phyloP scores from a whole-genome alignment of 495 filamentous ascomycete genomes.

The Penicillium arizonense region DNA sequence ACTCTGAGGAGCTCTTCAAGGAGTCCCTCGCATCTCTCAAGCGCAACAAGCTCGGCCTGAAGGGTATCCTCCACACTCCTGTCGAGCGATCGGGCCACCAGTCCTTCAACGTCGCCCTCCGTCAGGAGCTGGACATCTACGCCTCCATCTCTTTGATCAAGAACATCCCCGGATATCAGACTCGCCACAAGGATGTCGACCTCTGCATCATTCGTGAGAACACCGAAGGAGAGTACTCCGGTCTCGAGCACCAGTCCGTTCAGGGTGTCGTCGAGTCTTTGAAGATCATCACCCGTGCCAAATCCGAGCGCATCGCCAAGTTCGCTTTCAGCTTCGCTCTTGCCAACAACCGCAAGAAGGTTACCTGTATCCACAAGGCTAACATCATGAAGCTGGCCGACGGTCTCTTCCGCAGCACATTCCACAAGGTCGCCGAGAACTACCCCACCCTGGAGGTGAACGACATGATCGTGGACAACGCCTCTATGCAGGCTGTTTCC shows the following conservation, averaged over 20 bases:
- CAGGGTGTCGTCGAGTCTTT: conserved; percentile 96
- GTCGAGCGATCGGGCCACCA: conserved; percentile 96
- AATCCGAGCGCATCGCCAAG: conserved; percentile 97
- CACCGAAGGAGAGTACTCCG: conserved; percentile 98
- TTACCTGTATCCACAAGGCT: conserved; percentile 99
- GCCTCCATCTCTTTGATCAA: conserved; percentile 97
- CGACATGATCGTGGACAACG: conserved; percentile 99
- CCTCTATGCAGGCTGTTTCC: conserved; percentile 97
- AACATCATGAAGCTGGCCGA: conserved; percentile 99
- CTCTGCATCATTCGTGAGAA: conserved; percentile 99
- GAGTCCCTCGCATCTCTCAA: conserved; percentile 92
- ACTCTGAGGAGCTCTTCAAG: conserved; percentile 91
- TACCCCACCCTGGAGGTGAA: conserved; percentile 91
- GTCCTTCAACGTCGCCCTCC: conserved; percentile 98
- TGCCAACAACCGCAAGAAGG: conserved; percentile 97
- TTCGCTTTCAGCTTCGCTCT: conserved; percentile 97
- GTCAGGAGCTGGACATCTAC: conserved; percentile 99
- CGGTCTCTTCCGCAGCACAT: conserved; percentile 95
- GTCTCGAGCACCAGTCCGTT: conserved; percentile 97
- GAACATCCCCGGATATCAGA: conserved; percentile 98
- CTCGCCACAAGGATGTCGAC: conserved; percentile 93
- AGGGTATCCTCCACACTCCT: conserved; percentile 94
- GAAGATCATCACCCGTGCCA: conserved; percentile 98
- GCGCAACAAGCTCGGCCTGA: conserved; percentile 97
- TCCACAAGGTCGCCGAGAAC: conserved; percentile 87